Percentiles rank a stretch among this genome's conserved stretches.
Evolutionary conservation across 257 asterid species (phyloP).

Genomic region (Solanum peruvianum): DNA sequence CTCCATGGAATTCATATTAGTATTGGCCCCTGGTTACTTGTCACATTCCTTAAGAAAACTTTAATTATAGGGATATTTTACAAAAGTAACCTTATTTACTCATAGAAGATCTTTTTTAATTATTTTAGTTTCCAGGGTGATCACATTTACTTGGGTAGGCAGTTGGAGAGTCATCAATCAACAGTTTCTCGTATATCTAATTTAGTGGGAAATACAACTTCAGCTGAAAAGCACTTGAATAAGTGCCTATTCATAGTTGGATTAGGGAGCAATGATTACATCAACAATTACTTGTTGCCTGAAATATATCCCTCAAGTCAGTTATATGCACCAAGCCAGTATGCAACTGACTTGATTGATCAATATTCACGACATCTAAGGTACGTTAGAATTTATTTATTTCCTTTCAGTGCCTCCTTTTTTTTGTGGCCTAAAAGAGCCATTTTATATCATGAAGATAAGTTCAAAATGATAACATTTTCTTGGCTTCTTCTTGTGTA

Average conservation of each 20-base stretch:
- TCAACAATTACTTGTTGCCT: slow-evolving; percentile 34
- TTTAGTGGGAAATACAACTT: neutral
- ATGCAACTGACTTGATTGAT: slow-evolving; percentile 20
- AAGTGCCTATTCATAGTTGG: slow-evolving; percentile 36
- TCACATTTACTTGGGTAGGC: neutral
- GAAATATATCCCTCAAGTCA: slow-evolving; percentile 2
- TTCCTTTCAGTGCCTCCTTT: neutral
- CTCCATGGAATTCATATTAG: too few species aligned
- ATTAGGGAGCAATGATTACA: slow-evolving; percentile 52
- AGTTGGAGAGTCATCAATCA: slow-evolving; percentile 5
- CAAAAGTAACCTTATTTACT: neutral
- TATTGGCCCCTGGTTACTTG: too few species aligned
- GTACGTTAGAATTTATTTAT: neutral
- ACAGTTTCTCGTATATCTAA: neutral
- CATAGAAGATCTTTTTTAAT: neutral
- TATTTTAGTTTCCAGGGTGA: slow-evolving; percentile 13
- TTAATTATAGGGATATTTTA: too few species aligned
- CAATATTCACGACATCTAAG: slow-evolving; percentile 2
- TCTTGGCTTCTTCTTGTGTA: too few species aligned
- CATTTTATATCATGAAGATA: too few species aligned
- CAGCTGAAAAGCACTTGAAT: slow-evolving; percentile 1
- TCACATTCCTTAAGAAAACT: too few species aligned
- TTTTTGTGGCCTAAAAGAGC: too few species aligned
- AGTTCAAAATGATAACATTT: too few species aligned
- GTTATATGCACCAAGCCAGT: slow-evolving; percentile 17